phyloP scores from a whole-genome alignment of 2,329 filamentous ascomycete genomes.

The Stagonosporopsis chrysanthemi region DNA sequence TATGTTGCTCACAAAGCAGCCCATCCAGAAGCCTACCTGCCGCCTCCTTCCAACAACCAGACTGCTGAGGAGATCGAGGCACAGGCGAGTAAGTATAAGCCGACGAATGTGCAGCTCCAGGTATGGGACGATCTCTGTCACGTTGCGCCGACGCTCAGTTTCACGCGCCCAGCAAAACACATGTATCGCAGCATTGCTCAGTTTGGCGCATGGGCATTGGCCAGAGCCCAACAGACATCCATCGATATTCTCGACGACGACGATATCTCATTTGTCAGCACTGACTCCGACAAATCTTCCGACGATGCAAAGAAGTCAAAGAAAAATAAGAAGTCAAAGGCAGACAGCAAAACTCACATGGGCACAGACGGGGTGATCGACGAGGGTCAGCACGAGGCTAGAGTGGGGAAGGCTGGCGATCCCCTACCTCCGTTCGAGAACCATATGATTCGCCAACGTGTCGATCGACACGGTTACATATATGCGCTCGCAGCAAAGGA shows the following conservation, averaged over 20 bases:
- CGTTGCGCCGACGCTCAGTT: conserved; percentile 90
- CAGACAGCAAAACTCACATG: conserved; percentile 22
- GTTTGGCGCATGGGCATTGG: conserved; percentile 90
- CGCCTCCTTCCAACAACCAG: conserved; percentile 53
- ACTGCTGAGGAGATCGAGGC: conserved; percentile 67
- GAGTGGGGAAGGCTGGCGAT: conserved; percentile 86
- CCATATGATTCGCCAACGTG: conserved; percentile 91
- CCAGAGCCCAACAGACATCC: conserved; percentile 77
- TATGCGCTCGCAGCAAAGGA: conserved; percentile 70
- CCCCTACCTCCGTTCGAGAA: conserved; percentile 78
- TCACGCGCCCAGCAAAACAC: conserved; percentile 92
- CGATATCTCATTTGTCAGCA: conserved; percentile 75
- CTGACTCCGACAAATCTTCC: conserved; percentile 51
- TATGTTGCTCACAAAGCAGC: conserved; percentile 95
- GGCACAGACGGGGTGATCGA: conserved; percentile 28
- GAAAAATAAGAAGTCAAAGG: conserved; percentile 26
- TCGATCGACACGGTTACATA: conserved; percentile 79
- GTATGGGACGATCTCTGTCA: conserved; percentile 97
- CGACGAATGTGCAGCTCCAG: conserved; percentile 91
- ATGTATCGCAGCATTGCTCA: conserved; percentile 95
- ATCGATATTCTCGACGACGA: conserved; percentile 87
- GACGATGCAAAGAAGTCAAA: conserved; percentile 11
- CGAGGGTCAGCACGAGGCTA: conserved; percentile 21
- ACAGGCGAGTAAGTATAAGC: conserved; percentile 73
- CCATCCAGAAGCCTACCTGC: conserved; percentile 78